Conservation (phyloP, 805 yeast species). For the Blastobotrys mokoenaii region DNA sequence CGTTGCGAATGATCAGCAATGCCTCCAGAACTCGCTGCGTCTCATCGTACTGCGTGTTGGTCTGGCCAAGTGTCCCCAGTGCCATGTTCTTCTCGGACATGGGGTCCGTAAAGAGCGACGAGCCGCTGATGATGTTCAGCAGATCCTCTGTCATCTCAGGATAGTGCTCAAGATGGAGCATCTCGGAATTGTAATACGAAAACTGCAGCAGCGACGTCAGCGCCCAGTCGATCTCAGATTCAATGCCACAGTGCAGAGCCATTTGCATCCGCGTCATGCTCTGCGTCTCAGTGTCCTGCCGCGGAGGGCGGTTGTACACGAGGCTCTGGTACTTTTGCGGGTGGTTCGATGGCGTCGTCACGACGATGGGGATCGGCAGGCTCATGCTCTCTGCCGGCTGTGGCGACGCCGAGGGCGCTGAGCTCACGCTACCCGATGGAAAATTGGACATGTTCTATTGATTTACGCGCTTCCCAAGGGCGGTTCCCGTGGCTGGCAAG, state of each 20-base stretch:
- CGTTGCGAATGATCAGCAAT: slow-evolving; percentile 66
- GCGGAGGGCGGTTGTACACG: slow-evolving; percentile 16
- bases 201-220: slow-evolving; percentile 42
- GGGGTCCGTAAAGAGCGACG: background rate
- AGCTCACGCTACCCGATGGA: no score
- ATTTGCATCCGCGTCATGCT: slow-evolving; percentile 58
- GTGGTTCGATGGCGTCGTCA: slow-evolving; percentile 27
- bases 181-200: slow-evolving; percentile 42
- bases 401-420: background rate
- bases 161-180: slow-evolving; percentile 38
- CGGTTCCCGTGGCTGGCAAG: no score
- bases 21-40: slow-evolving; percentile 37
- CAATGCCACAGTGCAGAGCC: slow-evolving; percentile 59
- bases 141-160: slow-evolving; percentile 32
- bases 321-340: slow-evolving; percentile 25
- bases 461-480: no score
- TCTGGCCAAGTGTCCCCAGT: background rate
- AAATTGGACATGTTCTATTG: no score
- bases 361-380: slow-evolving; percentile 22
- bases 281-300: slow-evolving; percentile 42
- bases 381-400: background rate
- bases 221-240: slow-evolving; percentile 66
- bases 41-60: slow-evolving; percentile 15
- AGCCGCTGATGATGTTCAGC: slow-evolving; percentile 34
- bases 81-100: slow-evolving; percentile 7